Base-by-base conservation (phyloP, 2,329 filamentous ascomycete genomes). In the Pseudogymnoascus sp. region DNA sequence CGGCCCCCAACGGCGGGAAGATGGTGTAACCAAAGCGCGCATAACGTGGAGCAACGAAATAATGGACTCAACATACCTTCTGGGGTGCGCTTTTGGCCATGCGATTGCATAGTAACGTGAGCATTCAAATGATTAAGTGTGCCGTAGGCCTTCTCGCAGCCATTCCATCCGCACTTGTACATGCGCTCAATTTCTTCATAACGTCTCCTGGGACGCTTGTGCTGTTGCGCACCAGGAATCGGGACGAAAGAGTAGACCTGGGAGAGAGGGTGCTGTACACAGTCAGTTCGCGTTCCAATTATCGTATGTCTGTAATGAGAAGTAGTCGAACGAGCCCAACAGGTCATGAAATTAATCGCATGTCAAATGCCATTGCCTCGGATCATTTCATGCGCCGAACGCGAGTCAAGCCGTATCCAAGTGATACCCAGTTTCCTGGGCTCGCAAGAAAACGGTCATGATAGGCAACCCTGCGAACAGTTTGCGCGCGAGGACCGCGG, bases 121-220 rank as follows among this genome's bases (percentile, higher is more conserved):
- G 95, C 95, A 73, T 99, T 99, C 70, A 99, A 76, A 75, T 99
- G 95, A 76, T 99, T 99, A 66, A 99, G 79, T 59, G 95, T 99
- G 65, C 95, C 95, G 70, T 99, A 99, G 2, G 95, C 95, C 79
- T 99, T 99, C 77, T 99, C 95, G 73, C 95, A 99, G 7, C 93
- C 93, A 68, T 97, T 93, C 91, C 92, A 97, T 25, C 93, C 95
- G 73, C 95, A 99, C 78, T 97, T 97, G 82, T 99, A 97, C 95
- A 99, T 97, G 73, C 95, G 88, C 80, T 99, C 95, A 70, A 99
- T 99, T 75, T 99, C 95, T 77, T 99, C 95, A 72, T 97, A 99
- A 62, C 95, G 86, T 71, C 95, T 84, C 67, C 95, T 86, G 11
- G 95, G 95, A 64, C 95, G 87, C 81, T 99, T 99, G 76, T 97